phyloP scores from a whole-genome alignment of 2,329 filamentous ascomycete species.

The Hymenoscyphus repandus region DNA sequence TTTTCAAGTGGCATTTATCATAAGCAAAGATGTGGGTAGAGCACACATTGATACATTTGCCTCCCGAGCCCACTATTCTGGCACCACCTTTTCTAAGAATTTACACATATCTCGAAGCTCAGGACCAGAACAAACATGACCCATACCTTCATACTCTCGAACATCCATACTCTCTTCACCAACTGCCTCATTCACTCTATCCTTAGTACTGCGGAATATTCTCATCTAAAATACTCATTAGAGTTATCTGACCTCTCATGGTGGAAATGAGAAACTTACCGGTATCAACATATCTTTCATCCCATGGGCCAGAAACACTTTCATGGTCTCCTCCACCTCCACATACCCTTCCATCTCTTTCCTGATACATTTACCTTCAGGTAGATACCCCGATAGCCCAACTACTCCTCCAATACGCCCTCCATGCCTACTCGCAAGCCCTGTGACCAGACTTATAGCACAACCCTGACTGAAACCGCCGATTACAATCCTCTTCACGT shows the following conservation, averaged over 20 bases:
- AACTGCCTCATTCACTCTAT: constrained; percentile 31
- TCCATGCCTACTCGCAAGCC: constrained; percentile 47
- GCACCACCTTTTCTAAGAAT: constrained; percentile 25
- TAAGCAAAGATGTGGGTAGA: no score
- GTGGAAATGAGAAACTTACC: neutral
- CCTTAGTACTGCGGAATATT: constrained; percentile 37
- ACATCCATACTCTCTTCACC: constrained; percentile 34
- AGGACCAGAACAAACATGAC: constrained; percentile 37
- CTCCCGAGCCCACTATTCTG: neutral
- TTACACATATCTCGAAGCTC: constrained; percentile 41
- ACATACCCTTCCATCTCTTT: constrained; percentile 34
- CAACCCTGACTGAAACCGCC: constrained; percentile 82
- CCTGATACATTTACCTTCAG: constrained; percentile 35
- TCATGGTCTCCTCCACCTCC: constrained; percentile 31
- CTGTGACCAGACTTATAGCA: constrained; percentile 73
- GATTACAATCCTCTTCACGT: constrained; percentile 51
- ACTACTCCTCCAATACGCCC: constrained; percentile 77
- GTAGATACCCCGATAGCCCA: constrained; percentile 60
- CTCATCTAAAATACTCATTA: constrained; percentile 27
- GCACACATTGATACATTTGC: no score
- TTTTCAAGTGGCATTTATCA: no score
- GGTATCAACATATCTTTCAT: constrained; percentile 43
- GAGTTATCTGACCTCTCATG: neutral
- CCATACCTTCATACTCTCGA: constrained; percentile 44
- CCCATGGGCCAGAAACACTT: constrained; percentile 43